Evolutionary conservation across 768 basidiomycete genomes (phyloP), one percentile per base, ranked within the genome.

Genomic region (Xerocomellus dryophilus): DNA sequence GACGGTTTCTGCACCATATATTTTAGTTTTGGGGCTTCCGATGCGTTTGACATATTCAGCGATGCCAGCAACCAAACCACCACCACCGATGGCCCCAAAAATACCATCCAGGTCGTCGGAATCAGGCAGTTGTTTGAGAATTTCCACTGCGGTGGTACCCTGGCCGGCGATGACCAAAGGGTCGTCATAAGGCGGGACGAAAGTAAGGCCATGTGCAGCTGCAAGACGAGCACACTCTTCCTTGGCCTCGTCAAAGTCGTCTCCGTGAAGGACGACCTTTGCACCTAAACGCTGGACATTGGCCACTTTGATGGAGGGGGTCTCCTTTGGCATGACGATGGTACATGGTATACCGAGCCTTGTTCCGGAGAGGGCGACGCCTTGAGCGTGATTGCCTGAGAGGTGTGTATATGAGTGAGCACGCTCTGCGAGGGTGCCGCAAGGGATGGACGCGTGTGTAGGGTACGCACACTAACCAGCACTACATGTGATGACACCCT

Each of bases 291-390:
- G 87, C n/a, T 89, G 84, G 25, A 97, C 97, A 64, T 96, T 98
- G 54, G 85, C 79, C 66, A 95, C 91, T 75, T 99, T 99, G 80
- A 99, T 99, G 38, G 88, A 81, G 2, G 97, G 97, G 3, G 97
- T 98, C 14, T 85, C 91, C 39, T 86, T 76, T 1, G 97, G 97
- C 97, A 99, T 98, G 57, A 99, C 93, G 64, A 99, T 98, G n/a
- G 94, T 98, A 59, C 93, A 97, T 4, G 97, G 93, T 56, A 98
- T 89, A 32, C 81, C 81, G 27, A 99, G 82, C 52, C 85, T 83
- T 43, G 84, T 73, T 11, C 96, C 93, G n/a, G 97, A 94, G 44
- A 98, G 80, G 3, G 97, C 97, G 46, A 99, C 97, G 23, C 97
- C 97, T 71, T 99, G 97, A 0, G 97, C 97, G 70, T 99, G 97